Evolutionary conservation across 768 basidiomycete species (phyloP).

Genomic region (Pleurotus djamor): DNA sequence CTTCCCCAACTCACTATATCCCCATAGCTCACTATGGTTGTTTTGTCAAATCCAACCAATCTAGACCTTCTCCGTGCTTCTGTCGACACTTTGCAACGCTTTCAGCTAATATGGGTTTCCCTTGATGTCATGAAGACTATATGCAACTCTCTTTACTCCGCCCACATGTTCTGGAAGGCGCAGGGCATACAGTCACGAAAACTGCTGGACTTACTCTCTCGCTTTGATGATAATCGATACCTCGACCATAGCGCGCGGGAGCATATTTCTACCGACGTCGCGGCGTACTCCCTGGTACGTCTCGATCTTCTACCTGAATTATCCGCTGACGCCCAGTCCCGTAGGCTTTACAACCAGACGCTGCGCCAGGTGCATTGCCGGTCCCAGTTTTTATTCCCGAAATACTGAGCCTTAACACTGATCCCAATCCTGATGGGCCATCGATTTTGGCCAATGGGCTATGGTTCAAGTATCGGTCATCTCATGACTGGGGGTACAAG

Average conservation of each 20-base stretch:
- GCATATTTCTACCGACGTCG: slow-evolving; percentile 58
- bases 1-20: slow-evolving; percentile 4
- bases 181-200: slow-evolving; percentile 65
- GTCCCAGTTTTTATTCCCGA: slow-evolving; percentile 57
- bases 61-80: slow-evolving; percentile 56
- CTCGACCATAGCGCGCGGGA: slow-evolving; percentile 54
- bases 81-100: slow-evolving; percentile 71
- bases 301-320: background rate
- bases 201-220: slow-evolving; percentile 59
- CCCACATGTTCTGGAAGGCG: slow-evolving; percentile 62
- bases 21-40: slow-evolving; percentile 46
- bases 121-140: slow-evolving; percentile 63
- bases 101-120: slow-evolving; percentile 73
- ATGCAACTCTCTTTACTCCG: slow-evolving; percentile 54
- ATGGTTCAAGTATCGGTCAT: slow-evolving; percentile 81
- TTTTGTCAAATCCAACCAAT: slow-evolving; percentile 52
- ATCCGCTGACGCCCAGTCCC: background rate
- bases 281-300: slow-evolving; percentile 60
- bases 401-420: slow-evolving; percentile 62
- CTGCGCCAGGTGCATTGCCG: slow-evolving; percentile 28
- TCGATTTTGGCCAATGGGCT: slow-evolving; percentile 71
- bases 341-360: slow-evolving; percentile 47
- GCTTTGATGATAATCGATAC: slow-evolving; percentile 61
- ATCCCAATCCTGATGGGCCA: slow-evolving; percentile 57
- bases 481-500: slow-evolving; percentile 75